These are phyloP conservation scores for Pseudodiploospora longispora DNA, from an alignment of 2,329 filamentous ascomycete species.

Conservation along the genomic window DNA sequence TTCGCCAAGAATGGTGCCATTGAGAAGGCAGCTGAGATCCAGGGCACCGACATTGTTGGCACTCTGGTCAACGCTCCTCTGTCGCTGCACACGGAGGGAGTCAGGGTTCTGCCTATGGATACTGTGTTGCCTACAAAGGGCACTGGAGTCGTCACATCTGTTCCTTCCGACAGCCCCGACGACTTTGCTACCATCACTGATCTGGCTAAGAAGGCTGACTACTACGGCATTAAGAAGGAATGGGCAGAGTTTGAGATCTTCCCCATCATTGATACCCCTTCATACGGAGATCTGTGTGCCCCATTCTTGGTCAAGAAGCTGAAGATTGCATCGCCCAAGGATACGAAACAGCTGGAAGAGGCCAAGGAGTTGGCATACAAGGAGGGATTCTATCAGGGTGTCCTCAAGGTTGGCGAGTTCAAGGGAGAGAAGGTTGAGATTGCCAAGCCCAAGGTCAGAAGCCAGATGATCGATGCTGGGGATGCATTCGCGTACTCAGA, in stretches of 20 bases:
- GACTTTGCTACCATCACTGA: constrained; percentile 87
- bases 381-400: constrained; percentile 94
- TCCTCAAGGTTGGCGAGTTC: constrained; percentile 80
- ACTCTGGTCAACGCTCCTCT: constrained; percentile 86
- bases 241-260: constrained; percentile 89
- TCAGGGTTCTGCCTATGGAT: constrained; percentile 92
- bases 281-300: constrained; percentile 78
- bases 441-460: constrained; percentile 77
- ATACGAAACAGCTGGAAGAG: constrained; percentile 77
- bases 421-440: constrained; percentile 78
- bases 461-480: constrained; percentile 66
- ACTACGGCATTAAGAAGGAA: constrained; percentile 92
- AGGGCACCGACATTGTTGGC: constrained; percentile 74
- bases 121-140: constrained; percentile 87
- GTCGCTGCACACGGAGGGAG: constrained; percentile 72
- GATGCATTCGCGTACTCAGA: constrained; percentile 90
- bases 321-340: constrained; percentile 96
- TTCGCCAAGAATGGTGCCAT: constrained; percentile 71
- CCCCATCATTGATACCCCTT: constrained; percentile 83
- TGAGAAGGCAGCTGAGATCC: constrained; percentile 65
- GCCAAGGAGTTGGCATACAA: constrained; percentile 97
- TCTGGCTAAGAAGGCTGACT: constrained; percentile 89
- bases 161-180: constrained; percentile 89
- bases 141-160: constrained; percentile 91
- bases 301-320: constrained; percentile 79